Percentiles rank a stretch among this genome's conserved stretches.
Evolutionary conservation across 306 rosid genomes (phyloP).

Genomic region (Prinsepia uniflora): DNA sequence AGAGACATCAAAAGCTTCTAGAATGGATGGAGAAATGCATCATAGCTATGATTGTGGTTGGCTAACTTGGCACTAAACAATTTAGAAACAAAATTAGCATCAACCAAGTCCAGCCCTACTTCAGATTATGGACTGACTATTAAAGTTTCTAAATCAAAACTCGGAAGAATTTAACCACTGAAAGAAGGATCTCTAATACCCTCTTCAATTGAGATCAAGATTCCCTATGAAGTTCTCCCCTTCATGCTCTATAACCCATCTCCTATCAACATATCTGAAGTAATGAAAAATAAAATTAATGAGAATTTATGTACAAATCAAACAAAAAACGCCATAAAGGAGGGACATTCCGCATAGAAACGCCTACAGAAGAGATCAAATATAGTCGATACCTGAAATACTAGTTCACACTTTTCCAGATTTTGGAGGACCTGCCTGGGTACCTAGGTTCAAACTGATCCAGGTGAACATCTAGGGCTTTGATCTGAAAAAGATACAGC

Average conservation of each 20-base stretch:
- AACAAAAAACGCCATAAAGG: not conserved
- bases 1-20: not conserved
- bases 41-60: not conserved
- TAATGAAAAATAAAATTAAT: slow-evolving; percentile 18
- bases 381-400: slow-evolving; percentile 32
- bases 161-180: not conserved
- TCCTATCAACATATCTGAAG: slow-evolving; percentile 31
- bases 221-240: slow-evolving; percentile 26
- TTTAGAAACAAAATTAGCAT: not conserved
- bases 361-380: slow-evolving; percentile 12
- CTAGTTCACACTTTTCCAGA: slow-evolving; percentile 23
- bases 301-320: slow-evolving; percentile 13
- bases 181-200: slow-evolving; percentile 19
- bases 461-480: slow-evolving; percentile 36
- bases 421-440: slow-evolving; percentile 21
- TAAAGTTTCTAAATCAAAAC: not conserved
- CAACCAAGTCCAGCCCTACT: not conserved
- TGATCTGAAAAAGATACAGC: slow-evolving; percentile 41
- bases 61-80: not conserved
- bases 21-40: not conserved
- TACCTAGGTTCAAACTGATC: too few species aligned
- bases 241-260: slow-evolving; percentile 18
- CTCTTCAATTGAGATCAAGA: slow-evolving; percentile 27
- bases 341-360: not conserved
- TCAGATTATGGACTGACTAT: not conserved